Conservation (phyloP, 1,139 yeast genomes). For the Hansenula sp. region DNA sequence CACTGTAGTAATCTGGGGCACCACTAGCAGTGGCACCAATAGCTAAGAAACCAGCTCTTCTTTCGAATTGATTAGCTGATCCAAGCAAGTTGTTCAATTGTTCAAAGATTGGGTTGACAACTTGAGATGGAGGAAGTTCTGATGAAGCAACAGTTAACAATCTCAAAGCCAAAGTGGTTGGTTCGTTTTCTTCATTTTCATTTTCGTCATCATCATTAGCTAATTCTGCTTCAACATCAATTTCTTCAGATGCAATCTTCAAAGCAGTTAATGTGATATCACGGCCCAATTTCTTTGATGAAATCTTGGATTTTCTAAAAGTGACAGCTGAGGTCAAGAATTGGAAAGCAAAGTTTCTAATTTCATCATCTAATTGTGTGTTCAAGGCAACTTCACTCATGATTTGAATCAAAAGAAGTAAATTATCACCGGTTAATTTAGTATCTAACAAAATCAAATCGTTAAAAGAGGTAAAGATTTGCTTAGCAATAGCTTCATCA, state of each 20-base stretch:
- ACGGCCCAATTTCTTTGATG: slow-evolving; percentile 71
- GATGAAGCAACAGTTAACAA: slow-evolving; percentile 74
- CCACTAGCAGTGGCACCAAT: slow-evolving; percentile 86
- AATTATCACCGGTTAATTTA: slow-evolving; percentile 72
- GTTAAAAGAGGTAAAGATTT: slow-evolving; percentile 82
- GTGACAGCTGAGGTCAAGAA: slow-evolving; percentile 76
- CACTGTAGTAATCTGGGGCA: slow-evolving; percentile 86
- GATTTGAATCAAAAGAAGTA: slow-evolving; percentile 64
- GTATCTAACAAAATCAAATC: slow-evolving; percentile 73
- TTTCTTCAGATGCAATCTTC: slow-evolving; percentile 75
- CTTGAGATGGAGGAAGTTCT: slow-evolving; percentile 91
- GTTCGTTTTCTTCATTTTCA: slow-evolving; percentile 87
- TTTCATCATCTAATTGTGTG: slow-evolving; percentile 68
- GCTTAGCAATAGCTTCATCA: slow-evolving; percentile 69
- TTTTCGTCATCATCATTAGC: slow-evolving; percentile 83
- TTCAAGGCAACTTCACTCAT: slow-evolving; percentile 74
- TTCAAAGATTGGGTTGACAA: slow-evolving; percentile 73
- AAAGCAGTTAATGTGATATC: slow-evolving; percentile 70
- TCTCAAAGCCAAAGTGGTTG: slow-evolving; percentile 75
- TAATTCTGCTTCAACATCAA: slow-evolving; percentile 67
- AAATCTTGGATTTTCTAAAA: slow-evolving; percentile 64
- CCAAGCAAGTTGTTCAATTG: slow-evolving; percentile 58
- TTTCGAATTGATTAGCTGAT: slow-evolving; percentile 66
- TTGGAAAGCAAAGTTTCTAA: slow-evolving; percentile 79
- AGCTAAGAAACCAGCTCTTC: slow-evolving; percentile 84